Evolutionary conservation across 306 rosid genomes (phyloP), one percentile per base, ranked within the genome.

Genomic region (Dryas alaskensis): DNA sequence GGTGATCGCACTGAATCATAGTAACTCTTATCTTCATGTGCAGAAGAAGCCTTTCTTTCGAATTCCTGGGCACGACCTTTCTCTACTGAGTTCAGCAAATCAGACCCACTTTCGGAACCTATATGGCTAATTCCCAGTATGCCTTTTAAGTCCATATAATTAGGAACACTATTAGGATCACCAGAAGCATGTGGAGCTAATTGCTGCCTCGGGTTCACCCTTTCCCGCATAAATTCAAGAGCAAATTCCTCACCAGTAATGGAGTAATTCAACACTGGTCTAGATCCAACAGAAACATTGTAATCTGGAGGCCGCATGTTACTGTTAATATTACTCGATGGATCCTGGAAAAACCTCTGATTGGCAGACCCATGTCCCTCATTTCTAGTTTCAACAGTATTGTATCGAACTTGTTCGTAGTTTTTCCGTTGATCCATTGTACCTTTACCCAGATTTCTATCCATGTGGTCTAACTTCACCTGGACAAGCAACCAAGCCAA

Each of bases 191-290:
- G 82, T 60, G 92, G 89, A 80, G 83, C 58, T 60, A 87, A 53
- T 46, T 89, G 91, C 69, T 84, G 89, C 78, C 79, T 80, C 43
- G 84, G 80, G 73, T 86, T 89, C 80, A 87, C 96, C 81, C 93
- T 84, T 57, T 92, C 97, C 73, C 97, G 83, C 97, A 92, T 92
- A 72, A 92, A 92, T 73, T 92, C 97, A n/a, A 92, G 90, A 68
- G 97, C 78, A 54, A 91, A 92, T 68, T 92, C 97, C 82, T 92
- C 97, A 43, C 97, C 97, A 58, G 97, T 92, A 72, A 92, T 92
- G 81, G 97, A 92, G 83, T 74, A 92, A 80, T 92, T 86, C 73
- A 80, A 89, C 19, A 84, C 97, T 46, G 96, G 96, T 80, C 85
- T 86, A 58, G 84, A 82, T 70, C 84, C 85, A 74, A 67, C 87